These are phyloP conservation scores for Gaeumannomyces sp. DNA, from an alignment of 2,329 filamentous ascomycete species.

Conservation along the genomic window DNA sequence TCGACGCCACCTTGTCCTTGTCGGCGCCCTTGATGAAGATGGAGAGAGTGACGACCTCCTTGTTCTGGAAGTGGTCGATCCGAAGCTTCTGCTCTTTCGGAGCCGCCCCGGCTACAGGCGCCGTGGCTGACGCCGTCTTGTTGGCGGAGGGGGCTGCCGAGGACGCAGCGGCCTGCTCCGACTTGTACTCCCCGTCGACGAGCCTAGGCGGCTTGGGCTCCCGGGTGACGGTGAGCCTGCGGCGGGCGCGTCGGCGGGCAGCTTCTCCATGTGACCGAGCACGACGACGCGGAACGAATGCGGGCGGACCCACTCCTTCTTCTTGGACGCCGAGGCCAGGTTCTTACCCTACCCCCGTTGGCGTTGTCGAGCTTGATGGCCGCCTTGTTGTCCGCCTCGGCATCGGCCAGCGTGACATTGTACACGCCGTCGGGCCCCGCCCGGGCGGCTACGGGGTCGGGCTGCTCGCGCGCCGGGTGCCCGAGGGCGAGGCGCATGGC, in stretches of 20 bases:
- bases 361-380: conserved; percentile 8
- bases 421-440: conserved; percentile 44
- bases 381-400: conserved; percentile 17
- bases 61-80: conserved; percentile 35
- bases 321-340: conserved; percentile 8
- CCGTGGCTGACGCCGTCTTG: background rate
- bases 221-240: conserved; percentile 36
- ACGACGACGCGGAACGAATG: conserved; percentile 6
- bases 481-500: conserved; percentile 34
- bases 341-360: conserved; percentile 14
- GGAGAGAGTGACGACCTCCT: conserved; percentile 28
- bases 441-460: conserved; percentile 29
- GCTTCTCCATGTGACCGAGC: conserved; percentile 36
- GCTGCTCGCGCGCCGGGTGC: conserved; percentile 27
- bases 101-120: background rate
- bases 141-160: background rate
- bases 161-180: background rate
- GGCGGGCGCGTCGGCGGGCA: conserved; percentile 37
- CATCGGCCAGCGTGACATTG: conserved; percentile 30
- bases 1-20: conserved; percentile 21
- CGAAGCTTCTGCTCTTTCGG: conserved; percentile 28
- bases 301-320: conserved; percentile 16
- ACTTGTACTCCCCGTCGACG: conserved; percentile 12
- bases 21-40: conserved; percentile 34
- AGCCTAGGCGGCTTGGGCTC: conserved; percentile 25